Conservation (phyloP, 345 rosid species). For the Arabidopsis suecica region DNA sequence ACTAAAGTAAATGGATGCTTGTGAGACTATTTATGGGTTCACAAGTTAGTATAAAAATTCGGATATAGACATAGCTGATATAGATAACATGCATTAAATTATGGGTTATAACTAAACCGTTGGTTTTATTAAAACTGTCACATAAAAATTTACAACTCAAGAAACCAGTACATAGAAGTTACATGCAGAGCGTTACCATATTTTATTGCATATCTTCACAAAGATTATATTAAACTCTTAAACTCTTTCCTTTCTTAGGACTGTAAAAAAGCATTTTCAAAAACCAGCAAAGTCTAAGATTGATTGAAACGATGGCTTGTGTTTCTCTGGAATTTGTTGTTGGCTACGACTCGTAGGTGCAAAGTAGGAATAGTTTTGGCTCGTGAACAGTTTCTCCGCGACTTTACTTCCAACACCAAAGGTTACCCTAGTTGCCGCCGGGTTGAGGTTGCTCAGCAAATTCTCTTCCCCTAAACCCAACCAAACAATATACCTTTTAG, state of each 20-base stretch:
- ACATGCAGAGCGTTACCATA: slow-evolving; percentile 3
- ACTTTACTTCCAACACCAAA: slow-evolving; percentile 31
- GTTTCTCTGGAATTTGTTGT: slow-evolving; percentile 25
- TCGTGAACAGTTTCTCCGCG: slow-evolving; percentile 39
- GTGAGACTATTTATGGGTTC: too few species aligned
- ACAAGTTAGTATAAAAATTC: too few species aligned
- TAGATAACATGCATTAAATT: too few species aligned
- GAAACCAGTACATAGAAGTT: slow-evolving; percentile 17
- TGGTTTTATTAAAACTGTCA: too few species aligned
- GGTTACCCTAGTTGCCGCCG: slow-evolving; percentile 32
- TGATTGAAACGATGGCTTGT: slow-evolving; percentile 32
- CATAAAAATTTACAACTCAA: slow-evolving; percentile 8
- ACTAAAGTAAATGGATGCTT: too few species aligned
- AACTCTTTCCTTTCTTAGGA: background rate
- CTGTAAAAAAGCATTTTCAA: slow-evolving; percentile 12
- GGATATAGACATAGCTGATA: too few species aligned
- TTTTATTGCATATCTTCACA: slow-evolving; percentile 5
- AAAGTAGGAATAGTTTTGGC: slow-evolving; percentile 42
- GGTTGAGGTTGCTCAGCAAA: slow-evolving; percentile 27
- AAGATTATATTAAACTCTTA: background rate
- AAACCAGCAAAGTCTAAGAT: slow-evolving; percentile 37
- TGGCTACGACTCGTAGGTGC: slow-evolving; percentile 29
- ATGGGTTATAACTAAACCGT: too few species aligned
- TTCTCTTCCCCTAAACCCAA: slow-evolving; percentile 40
- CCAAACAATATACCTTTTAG: background rate